A percentile compares a stretch with the other conserved stretches of the same genome.
Evolutionary conservation across 805 yeast genomes (phyloP).

Genomic region (Zygoascus flipseniorum): DNA sequence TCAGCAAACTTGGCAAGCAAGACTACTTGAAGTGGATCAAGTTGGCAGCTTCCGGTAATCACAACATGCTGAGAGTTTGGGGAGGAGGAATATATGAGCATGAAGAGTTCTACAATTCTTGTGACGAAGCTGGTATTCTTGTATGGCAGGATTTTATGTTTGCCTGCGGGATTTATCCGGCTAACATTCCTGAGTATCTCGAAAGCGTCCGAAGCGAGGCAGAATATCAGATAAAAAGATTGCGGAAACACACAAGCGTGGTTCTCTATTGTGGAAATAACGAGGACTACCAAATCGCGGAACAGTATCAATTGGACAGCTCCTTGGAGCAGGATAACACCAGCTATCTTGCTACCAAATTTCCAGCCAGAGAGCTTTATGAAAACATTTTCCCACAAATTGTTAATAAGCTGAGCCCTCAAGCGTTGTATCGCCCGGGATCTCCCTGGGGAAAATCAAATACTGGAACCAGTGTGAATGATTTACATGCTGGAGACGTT

Average conservation of each 20-base stretch:
- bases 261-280: slow-evolving; percentile 38
- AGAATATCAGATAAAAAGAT: slow-evolving; percentile 32
- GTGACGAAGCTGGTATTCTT: slow-evolving; percentile 37
- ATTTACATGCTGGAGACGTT: slow-evolving; percentile 38
- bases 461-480: slow-evolving; percentile 28
- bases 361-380: slow-evolving; percentile 38
- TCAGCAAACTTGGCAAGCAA: slow-evolving; percentile 25
- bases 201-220: slow-evolving; percentile 33
- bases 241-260: slow-evolving; percentile 35
- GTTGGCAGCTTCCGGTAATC: slow-evolving; percentile 33
- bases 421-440: slow-evolving; percentile 37
- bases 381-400: slow-evolving; percentile 33
- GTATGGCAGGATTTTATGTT: slow-evolving; percentile 54
- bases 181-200: slow-evolving; percentile 30
- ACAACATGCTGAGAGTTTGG: slow-evolving; percentile 41
- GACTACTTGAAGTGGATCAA: slow-evolving; percentile 33
- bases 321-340: slow-evolving; percentile 20
- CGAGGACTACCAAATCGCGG: slow-evolving; percentile 41
- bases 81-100: slow-evolving; percentile 42
- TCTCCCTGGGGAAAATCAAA: slow-evolving; percentile 36
- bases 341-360: slow-evolving; percentile 17
- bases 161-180: slow-evolving; percentile 49
- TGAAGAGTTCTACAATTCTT: slow-evolving; percentile 35
- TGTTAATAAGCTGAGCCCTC: slow-evolving; percentile 21
- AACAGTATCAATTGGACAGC: slow-evolving; percentile 24